Evolutionary conservation across 805 yeast genomes (phyloP), one percentile per base, ranked within the genome.

Genomic region (Sugiyamaella lignohabitans): DNA sequence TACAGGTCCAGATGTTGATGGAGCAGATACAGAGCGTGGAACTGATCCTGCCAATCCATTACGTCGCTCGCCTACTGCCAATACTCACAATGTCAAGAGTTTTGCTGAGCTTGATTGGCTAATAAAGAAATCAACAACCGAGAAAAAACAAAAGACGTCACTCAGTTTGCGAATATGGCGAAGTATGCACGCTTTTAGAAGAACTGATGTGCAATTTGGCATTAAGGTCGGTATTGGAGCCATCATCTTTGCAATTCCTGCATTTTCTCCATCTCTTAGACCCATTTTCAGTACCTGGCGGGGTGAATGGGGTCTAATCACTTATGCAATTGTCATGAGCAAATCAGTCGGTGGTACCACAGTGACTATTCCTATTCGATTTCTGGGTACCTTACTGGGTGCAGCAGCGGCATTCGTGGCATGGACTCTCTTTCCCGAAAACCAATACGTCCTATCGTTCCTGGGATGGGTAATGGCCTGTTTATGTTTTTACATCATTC

Each of bases 231-330:
- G 88, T 0, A 58, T 84, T 10, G 95, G 95, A 0, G 84, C 91
- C 0, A 70, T 82, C 45, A 66, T 75, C 3, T 65, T 86, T 23
- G 79, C 88, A 0, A 54, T 76, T 0, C 79, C 87, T 46, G 94
- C 94, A 1, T 85, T 79, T 55, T 58, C 76, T 22, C 80, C 81
- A 2, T 58, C 60, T 10, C 77, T 87, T 0, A 69, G 80, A 43
- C 68, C 69, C 3, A 51, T 60, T 1, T 87, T 85, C 56, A 72
- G 67, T 40, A 72, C 69, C 37, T 84, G 87, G 87, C 66, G 89
- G 53, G 82, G 84, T 14, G 95, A 86, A 60, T 86, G 95, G 95
- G 80, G 87, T 0, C 64, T 86, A 34, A 84, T 84, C n/a, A 80
- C 88, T 0, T 86, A 79, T 55, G 80, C 86, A 55, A 82, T 86